Evolutionary conservation across 371 early-diverging fungal species (phyloP), one percentile per base, ranked within the genome.

Genomic region (Mortierella sp.): DNA sequence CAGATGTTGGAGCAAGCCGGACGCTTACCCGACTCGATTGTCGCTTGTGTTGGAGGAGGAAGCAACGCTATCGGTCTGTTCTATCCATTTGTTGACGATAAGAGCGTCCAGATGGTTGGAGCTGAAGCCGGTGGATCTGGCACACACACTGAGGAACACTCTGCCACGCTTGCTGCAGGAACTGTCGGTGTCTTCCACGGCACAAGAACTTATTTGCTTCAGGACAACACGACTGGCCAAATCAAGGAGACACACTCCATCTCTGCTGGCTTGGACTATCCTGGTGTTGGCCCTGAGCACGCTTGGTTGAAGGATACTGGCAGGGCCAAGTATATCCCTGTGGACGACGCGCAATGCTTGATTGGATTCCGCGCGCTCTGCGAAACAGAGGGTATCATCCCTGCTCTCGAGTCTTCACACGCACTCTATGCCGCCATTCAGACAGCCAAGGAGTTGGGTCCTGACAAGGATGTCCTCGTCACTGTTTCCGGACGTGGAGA

Each of bases 251-350:
- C 98, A 1, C 96, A 98, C 80, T 92, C 92, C 52, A 93, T 98
- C 73, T 91, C 93, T 61, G 96, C 98, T 78, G 98, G 98, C 24
- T 85, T 98, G 52, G 96, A 97, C 84, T 98, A 98, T 80, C 97
- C 98, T 5, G 98, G 97, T 67, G 97, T 98, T 45, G 98, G 98
- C 26, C 98, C 98, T 23, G 98, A 98, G 79, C 97, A 96, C 76
- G 90, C 97, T 28, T 95, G 87, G 84, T 86, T 98, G 66, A 94
- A 95, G 82, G 93, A 93, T 71, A 83, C 86, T 47, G 91, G 91
- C 19, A 87, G 98, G 43, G 98, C 93, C 46, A 86, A 95, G 65
- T 96, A 97, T 72, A 73, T 87, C 24, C 89, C 90, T 14, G 96
- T 91, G 61, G 91, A 93, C 23, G 97, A 98, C 67, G 87, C 86